Percentiles rank a stretch among this genome's conserved stretches.
Conservation (phyloP, 805 yeast genomes). For the Pichia rugopelliculosa region DNA sequence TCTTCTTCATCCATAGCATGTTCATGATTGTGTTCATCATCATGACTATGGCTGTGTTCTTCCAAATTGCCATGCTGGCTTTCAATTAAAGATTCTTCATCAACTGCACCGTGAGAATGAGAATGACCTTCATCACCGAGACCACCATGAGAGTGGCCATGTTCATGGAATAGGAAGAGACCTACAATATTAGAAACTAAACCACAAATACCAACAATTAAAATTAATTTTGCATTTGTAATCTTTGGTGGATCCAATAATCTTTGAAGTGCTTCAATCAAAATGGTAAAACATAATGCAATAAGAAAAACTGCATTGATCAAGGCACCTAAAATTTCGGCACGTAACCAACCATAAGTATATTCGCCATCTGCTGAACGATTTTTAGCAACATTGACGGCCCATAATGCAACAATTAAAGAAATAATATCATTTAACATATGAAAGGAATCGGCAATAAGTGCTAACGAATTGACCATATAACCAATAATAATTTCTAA, state of each 20-base stretch:
- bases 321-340: conserved; percentile 92
- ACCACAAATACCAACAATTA: conserved; percentile 80
- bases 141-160: conserved; percentile 52
- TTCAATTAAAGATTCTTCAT: conserved; percentile 9
- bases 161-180: conserved; percentile 81
- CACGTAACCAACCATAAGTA: conserved; percentile 97
- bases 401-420: conserved; percentile 88
- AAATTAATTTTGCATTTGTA: conserved; percentile 72
- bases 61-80: conserved; percentile 4
- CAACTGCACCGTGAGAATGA: conserved; percentile 13
- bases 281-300: conserved; percentile 87
- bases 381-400: conserved; percentile 81
- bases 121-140: conserved; percentile 16
- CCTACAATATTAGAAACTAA: conserved; percentile 78
- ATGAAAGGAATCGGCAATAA: conserved; percentile 94
- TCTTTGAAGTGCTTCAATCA: conserved; percentile 89
- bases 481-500: conserved; percentile 82
- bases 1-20: not conserved
- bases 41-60: conserved; percentile 3
- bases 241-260: conserved; percentile 74
- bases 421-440: conserved; percentile 95
- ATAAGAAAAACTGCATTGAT: conserved; percentile 88
- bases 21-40: not conserved
- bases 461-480: conserved; percentile 87
- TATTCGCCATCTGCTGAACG: conserved; percentile 78